phyloP scores from a whole-genome alignment of 2,329 filamentous ascomycete genomes.

The Beauveria sp. region DNA sequence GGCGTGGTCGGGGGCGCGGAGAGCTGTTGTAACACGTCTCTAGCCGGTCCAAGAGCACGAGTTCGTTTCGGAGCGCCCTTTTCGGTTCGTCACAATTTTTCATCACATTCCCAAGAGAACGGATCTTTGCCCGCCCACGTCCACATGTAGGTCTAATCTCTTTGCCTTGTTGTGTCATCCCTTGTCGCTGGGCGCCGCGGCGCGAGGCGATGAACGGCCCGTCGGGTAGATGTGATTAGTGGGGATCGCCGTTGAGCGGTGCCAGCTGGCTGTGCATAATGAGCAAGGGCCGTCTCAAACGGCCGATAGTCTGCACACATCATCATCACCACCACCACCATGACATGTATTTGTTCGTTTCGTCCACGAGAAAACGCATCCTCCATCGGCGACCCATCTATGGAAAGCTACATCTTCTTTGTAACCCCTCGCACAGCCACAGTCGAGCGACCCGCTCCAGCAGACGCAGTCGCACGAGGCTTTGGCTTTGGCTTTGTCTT shows the following conservation, averaged over 20 bases:
- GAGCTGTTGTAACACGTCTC: background rate
- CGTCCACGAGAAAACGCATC: too few species aligned
- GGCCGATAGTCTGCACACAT: background rate
- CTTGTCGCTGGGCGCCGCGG: background rate
- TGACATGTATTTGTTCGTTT: background rate
- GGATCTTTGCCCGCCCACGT: too few species aligned
- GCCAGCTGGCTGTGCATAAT: background rate
- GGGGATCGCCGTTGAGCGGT: background rate
- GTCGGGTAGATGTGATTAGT: constrained; percentile 4
- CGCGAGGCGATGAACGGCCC: constrained; percentile 3
- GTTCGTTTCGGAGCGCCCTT: too few species aligned
- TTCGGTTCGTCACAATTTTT: background rate
- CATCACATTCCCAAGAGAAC: background rate
- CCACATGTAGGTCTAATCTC: background rate
- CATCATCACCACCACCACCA: background rate
- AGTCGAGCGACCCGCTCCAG: background rate
- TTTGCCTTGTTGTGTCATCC: background rate
- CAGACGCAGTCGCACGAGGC: background rate
- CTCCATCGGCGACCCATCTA: too few species aligned
- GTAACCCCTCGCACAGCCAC: background rate
- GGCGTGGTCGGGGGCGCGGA: background rate
- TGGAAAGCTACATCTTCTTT: background rate
- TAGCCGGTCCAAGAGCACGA: background rate
- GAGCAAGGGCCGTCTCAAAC: background rate
- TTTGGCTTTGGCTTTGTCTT: too few species aligned